Percentiles rank a stretch among this genome's conserved stretches.
phyloP scores from a whole-genome alignment of 2,329 filamentous ascomycete genomes.

The Coleophoma crateriformis region DNA sequence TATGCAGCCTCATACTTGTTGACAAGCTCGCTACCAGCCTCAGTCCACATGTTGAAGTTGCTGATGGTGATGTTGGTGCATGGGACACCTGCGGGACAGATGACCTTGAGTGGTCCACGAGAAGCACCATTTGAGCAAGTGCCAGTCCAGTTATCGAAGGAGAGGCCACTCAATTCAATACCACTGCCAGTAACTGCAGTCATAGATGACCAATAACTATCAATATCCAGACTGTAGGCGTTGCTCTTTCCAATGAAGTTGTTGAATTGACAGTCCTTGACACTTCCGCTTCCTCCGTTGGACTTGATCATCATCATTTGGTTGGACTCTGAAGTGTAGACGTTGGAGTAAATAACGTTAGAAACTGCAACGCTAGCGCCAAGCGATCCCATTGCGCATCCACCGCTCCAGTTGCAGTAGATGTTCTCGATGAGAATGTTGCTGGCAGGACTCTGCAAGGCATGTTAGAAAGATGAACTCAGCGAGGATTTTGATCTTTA shows the following conservation, averaged over 20 bases:
- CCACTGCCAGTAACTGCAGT: conserved; percentile 37
- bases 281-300: conserved; percentile 48
- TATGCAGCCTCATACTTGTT: conserved; percentile 45
- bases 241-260: conserved; percentile 57
- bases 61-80: conserved; percentile 45
- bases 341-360: conserved; percentile 47
- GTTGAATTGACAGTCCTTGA: conserved; percentile 43
- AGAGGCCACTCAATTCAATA: conserved; percentile 27
- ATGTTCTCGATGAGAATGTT: conserved; percentile 54
- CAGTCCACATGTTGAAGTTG: conserved; percentile 48
- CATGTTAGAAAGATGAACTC: no score
- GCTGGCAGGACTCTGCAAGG: conserved; percentile 41
- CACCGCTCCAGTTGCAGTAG: conserved; percentile 58
- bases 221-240: conserved; percentile 51
- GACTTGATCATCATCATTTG: conserved; percentile 60
- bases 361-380: conserved; percentile 41
- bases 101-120: conserved; percentile 47
- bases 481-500: not conserved
- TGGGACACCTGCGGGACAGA: conserved; percentile 43
- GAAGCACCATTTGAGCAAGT: conserved; percentile 33
- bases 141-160: conserved; percentile 50
- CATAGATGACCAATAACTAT: conserved; percentile 46
- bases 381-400: conserved; percentile 52
- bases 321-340: conserved; percentile 54
- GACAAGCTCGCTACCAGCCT: conserved; percentile 32